Base-by-base conservation (phyloP, 352 stramenopile species). In the Pythium brachiatum region DNA sequence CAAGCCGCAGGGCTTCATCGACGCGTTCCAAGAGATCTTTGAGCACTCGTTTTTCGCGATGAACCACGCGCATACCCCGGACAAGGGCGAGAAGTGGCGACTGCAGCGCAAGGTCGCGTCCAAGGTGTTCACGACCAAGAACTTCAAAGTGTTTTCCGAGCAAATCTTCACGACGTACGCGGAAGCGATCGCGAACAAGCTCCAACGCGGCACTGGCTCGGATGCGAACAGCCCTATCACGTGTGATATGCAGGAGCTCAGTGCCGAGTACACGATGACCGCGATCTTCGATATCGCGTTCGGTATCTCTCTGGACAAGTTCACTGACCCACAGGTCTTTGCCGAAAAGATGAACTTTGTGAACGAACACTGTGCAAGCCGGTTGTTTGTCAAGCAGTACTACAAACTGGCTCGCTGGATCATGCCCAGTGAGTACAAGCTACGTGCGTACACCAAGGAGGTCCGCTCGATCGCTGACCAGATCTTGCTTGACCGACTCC, bases 401-500 rank as follows among this genome's bases (percentile, higher is more conserved):
- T 90, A 88, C 64, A 83, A 85, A 52, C 50, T 76, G 43, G 51
- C 86, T 29, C 56, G 66, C 21, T 88, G 81, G 78, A 16, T 69
- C 55, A 87, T 90, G 78, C 76, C 81, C 5, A 86, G 76, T 58
- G 81, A 90, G 58, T 72, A 70, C 61, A 70, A 98, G 62, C 65
- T 99, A 44, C 95, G 99, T 66, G 79, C 85, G 29, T 99, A 99
- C 76, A 96, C 96, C 1, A 91, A 92, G 7, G 80, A 96, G 57
- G 96, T 97, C 54, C 69, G 62, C 0, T 41, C 46, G 2, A 78
- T 90, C 44, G 79, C 77, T 2, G 77, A 89, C 55, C 23, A 68
- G 9, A 76, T 89, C n/a, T 62, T 87, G 29, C 47, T 70, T 11
- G 65, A 66, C 5, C 65, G 74, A 41, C 67, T 88, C 15, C 21